A percentile compares a stretch with the other conserved stretches of the same genome.
phyloP scores from a whole-genome alignment of 1,284 basidiomycete species.

The Lignosus rhinocerotis region DNA sequence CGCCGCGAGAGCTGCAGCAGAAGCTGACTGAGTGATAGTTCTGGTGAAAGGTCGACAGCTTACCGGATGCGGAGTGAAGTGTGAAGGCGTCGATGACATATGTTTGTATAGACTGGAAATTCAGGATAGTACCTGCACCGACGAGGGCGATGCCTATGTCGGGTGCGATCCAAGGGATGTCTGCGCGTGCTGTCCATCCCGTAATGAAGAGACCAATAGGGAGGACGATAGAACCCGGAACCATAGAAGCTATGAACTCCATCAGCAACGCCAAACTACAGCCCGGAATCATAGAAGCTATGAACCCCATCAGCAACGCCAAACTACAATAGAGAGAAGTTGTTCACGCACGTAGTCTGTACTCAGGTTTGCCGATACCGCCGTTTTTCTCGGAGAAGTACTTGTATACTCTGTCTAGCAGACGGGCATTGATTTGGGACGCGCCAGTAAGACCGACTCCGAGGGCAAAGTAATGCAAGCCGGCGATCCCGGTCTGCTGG shows the following conservation, averaged over 20 bases:
- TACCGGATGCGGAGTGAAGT: conserved; percentile 62
- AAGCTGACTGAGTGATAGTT: neutral
- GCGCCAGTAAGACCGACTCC: conserved; percentile 53
- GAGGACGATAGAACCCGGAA: conserved; percentile 55
- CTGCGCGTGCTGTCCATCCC: conserved; percentile 63
- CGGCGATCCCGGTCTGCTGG: conserved; percentile 55
- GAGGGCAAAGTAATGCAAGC: conserved; percentile 63
- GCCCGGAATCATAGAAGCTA: conserved; percentile 65
- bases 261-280: no score
- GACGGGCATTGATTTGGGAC: conserved; percentile 60
- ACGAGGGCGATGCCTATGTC: conserved; percentile 63
- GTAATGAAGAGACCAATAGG: conserved; percentile 62
- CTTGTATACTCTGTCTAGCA: conserved; percentile 57
- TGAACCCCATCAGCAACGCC: no score
- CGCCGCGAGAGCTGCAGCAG: conserved; percentile 53
- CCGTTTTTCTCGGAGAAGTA: conserved; percentile 50
- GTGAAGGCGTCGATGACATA: conserved; percentile 72
- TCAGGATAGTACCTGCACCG: conserved; percentile 54
- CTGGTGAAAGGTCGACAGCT: conserved; percentile 9
- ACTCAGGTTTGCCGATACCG: conserved; percentile 60
- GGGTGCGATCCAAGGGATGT: conserved; percentile 65
- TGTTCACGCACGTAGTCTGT: conserved; percentile 32
- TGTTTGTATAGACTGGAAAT: conserved; percentile 59
- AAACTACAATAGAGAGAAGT: neutral
- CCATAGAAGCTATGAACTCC: conserved; percentile 49